Evolutionary conservation across 805 yeast genomes (phyloP), one percentile per base, ranked within the genome.

Genomic region (Teunomyces atbi): DNA sequence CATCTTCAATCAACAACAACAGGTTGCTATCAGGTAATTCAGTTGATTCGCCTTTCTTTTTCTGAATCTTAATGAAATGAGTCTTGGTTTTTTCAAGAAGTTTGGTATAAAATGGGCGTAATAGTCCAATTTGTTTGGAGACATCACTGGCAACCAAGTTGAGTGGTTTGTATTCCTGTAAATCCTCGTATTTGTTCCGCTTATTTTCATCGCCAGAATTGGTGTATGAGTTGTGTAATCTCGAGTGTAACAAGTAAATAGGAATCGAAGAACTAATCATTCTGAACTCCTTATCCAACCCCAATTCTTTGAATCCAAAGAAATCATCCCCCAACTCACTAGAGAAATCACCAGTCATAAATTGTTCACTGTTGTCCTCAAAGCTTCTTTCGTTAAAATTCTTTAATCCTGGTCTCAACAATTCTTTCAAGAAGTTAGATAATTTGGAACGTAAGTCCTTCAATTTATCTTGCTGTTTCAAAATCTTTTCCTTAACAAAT

Each of bases 271-370:
- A 78, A 23, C 91, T 85, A 42, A 90, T 67, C 61, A 92, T 71
- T 8, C 92, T 91, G 62, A 89, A 86, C 64, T 94, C 99, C 57
- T 85, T 88, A 58, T 92, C 98, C 44, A 94, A 70, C 0, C 99
- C 99, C 41, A 94, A 73, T 54, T 92, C 98, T 60, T 80, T 86
- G 73, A 94, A 95, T 0, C 99, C 99, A 69, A 95, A 95, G 76
- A 91, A 94, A 68, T 94, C 99, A 57, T 92, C 99, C 5, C 98
- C 99, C 32, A 94, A 70, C 50, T 91, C 97, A 56, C 81, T 85
- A 1, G 97, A 86, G 63, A 94, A 94, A 58, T 91, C 97, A 47
- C 99, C 99, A 26, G 94, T 86, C 53, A 92, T 68, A 61, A 91
- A 94, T 64, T 92, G 96, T 52, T 94, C 97, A 57, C 96, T 86